phyloP scores from a whole-genome alignment of 345 rosid species.

The Clarkia xantiana region DNA sequence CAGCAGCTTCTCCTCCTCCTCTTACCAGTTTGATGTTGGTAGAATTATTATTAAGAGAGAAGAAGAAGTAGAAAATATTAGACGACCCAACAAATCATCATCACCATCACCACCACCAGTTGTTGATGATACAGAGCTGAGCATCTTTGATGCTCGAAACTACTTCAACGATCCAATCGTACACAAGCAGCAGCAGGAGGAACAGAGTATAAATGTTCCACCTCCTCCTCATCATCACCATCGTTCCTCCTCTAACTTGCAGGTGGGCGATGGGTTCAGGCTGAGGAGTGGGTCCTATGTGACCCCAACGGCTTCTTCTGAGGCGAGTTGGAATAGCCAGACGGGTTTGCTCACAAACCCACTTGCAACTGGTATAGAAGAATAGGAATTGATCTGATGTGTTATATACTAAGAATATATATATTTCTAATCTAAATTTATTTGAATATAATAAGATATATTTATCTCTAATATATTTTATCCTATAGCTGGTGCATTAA shows the following conservation, averaged over 20 bases:
- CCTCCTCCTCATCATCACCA: too few species aligned
- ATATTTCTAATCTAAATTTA: too few species aligned
- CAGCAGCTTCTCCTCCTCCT: too few species aligned
- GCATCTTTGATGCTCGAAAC: constrained; percentile 21
- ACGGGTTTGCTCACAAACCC: constrained; percentile 32
- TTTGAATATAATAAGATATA: too few species aligned
- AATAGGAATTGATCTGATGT: too few species aligned
- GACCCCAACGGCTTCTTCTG: constrained; percentile 39
- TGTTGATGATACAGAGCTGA: constrained; percentile 12
- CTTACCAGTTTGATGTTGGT: too few species aligned
- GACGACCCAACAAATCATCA: neutral
- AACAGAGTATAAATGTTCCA: too few species aligned
- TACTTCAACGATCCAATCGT: constrained; percentile 11
- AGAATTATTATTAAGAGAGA: too few species aligned
- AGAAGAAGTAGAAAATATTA: neutral
- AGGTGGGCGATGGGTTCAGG: constrained; percentile 15
- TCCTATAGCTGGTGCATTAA: constrained; percentile 26
- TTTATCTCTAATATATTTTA: too few species aligned
- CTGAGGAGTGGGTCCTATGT: constrained; percentile 19
- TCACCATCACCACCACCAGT: neutral
- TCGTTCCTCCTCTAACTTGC: constrained; percentile 17
- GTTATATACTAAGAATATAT: too few species aligned
- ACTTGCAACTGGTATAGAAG: too few species aligned
- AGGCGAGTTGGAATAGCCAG: constrained; percentile 47
- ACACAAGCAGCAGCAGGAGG: neutral